A percentile compares a stretch with the other conserved stretches of the same genome.
Evolutionary conservation across 192 early-diverging fungal species (phyloP).

Genomic region (Gryganskiella cystojenkinii): DNA sequence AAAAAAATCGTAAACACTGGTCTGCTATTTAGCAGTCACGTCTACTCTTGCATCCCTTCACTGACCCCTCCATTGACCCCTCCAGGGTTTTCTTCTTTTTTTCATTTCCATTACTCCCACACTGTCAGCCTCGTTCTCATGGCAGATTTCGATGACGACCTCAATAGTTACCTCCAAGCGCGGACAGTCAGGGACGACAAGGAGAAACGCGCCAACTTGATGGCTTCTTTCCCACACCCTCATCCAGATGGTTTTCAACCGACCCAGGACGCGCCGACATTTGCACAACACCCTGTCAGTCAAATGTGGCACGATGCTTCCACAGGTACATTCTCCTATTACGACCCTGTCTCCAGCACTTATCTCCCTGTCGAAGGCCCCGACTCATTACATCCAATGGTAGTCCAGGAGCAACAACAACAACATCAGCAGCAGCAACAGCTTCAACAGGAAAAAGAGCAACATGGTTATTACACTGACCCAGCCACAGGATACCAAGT

Average conservation of each 20-base stretch:
- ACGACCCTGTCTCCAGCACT: constrained; percentile 58
- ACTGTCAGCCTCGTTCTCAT: background rate
- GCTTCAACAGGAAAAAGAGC: background rate
- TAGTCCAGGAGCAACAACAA: constrained; percentile 6
- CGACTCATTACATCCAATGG: background rate
- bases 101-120: background rate
- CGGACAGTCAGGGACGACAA: constrained; percentile 20
- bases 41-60: background rate
- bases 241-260: constrained; percentile 32
- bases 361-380: constrained; percentile 60
- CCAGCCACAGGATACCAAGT: constrained; percentile 29
- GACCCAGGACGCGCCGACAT: constrained; percentile 32
- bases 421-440: background rate
- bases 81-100: background rate
- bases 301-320: constrained; percentile 67
- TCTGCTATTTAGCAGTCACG: background rate
- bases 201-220: constrained; percentile 9
- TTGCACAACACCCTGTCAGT: constrained; percentile 47
- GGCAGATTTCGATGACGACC: constrained; percentile 46
- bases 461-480: constrained; percentile 15
- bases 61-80: background rate
- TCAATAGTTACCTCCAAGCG: constrained; percentile 42
- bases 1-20: background rate
- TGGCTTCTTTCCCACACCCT: constrained; percentile 11
- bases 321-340: constrained; percentile 60